Evolutionary conservation across 1,284 basidiomycete genomes (phyloP).

Genomic region (Xerocomus amazonicus): DNA sequence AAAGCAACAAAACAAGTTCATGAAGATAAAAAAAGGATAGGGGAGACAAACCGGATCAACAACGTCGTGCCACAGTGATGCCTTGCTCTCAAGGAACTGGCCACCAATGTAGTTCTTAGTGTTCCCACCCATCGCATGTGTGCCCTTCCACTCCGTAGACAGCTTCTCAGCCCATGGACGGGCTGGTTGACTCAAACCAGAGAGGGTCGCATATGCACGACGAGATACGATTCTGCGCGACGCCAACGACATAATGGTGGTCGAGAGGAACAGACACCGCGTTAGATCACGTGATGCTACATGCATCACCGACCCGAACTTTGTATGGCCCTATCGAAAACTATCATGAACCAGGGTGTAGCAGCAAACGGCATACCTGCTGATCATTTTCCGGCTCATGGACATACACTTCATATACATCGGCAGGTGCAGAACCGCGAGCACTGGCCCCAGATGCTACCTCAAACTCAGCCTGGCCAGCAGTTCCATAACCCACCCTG

Average conservation of each 20-base stretch:
- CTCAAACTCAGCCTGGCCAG: conserved; percentile 20
- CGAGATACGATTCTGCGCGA: conserved; percentile 24
- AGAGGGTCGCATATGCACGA: conserved; percentile 43
- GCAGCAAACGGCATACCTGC: conserved; percentile 14
- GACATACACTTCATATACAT: conserved; percentile 14
- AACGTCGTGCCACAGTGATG: conserved; percentile 79
- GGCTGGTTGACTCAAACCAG: conserved; percentile 50
- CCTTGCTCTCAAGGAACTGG: conserved; percentile 79
- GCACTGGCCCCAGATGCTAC: conserved; percentile 21
- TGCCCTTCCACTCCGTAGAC: conserved; percentile 79
- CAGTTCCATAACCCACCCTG: conserved; percentile 20
- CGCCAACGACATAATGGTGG: conserved; percentile 35
- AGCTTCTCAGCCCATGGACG: conserved; percentile 62
- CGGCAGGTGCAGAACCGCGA: conserved; percentile 21
- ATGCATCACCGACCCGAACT: neutral
- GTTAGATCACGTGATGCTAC: conserved; percentile 3
- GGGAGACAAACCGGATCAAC: conserved; percentile 71
- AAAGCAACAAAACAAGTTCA: conserved; percentile 1
- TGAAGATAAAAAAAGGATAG: neutral
- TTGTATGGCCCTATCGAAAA: neutral
- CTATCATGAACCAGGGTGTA: conserved; percentile 19
- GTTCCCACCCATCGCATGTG: conserved; percentile 73
- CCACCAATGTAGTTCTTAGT: conserved; percentile 92
- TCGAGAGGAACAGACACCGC: conserved; percentile 2
- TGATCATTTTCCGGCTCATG: conserved; percentile 12